Conservation (phyloP, 345 rosid genomes). For the Ceriops decandra region DNA sequence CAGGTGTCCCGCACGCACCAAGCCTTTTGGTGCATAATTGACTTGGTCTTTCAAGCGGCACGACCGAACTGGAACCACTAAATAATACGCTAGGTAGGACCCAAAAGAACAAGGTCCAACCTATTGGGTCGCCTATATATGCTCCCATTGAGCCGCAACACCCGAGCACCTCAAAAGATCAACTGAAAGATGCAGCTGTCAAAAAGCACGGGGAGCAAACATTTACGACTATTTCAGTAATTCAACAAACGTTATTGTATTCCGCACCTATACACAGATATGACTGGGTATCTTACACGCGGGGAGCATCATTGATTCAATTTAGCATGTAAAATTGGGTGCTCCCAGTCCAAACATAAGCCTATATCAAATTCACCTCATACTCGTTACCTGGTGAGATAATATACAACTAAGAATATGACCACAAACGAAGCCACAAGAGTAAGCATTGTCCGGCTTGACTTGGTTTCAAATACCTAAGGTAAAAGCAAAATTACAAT, state of each 20-base stretch:
- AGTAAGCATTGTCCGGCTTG: constrained; percentile 83
- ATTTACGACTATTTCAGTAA: constrained; percentile 11
- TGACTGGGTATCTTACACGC: constrained; percentile 20
- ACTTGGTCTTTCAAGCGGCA: too few relatives aligned
- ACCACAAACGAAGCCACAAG: constrained; percentile 86
- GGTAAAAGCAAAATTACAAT: constrained; percentile 12
- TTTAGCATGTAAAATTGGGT: constrained; percentile 11
- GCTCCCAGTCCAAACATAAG: constrained; percentile 19
- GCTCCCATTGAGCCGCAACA: too few relatives aligned
- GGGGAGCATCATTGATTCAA: constrained; percentile 18
- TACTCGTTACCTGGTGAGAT: constrained; percentile 59
- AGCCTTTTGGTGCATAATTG: too few relatives aligned
- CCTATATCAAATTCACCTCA: constrained; percentile 9
- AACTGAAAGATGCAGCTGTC: too few relatives aligned
- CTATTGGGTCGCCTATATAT: too few relatives aligned
- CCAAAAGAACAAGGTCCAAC: too few relatives aligned
- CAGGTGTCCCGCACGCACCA: too few relatives aligned
- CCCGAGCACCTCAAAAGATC: too few relatives aligned
- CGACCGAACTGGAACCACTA: too few relatives aligned
- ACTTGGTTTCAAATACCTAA: constrained; percentile 89
- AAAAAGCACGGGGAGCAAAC: not conserved
- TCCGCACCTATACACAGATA: constrained; percentile 29
- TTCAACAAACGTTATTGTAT: constrained; percentile 4
- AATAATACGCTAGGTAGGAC: too few relatives aligned
- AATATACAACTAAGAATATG: constrained; percentile 77